phyloP scores from a whole-genome alignment of 805 yeast genomes.

The Metschnikowia santaceciliae region DNA sequence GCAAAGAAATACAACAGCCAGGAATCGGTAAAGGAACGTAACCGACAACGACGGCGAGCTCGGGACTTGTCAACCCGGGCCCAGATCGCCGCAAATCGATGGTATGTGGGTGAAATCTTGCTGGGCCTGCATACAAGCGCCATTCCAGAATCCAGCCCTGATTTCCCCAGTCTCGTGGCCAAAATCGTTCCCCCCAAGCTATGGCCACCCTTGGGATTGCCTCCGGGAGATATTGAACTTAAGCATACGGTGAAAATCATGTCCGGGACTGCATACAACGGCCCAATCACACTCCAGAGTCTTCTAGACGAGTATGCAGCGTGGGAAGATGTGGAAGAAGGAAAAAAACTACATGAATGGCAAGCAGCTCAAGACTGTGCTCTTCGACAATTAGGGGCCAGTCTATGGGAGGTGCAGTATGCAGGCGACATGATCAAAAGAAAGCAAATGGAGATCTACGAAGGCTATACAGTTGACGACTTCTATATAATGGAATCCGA shows the following conservation, averaged over 20 bases:
- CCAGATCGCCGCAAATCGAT: slow-evolving; percentile 15
- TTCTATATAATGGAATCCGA: background rate
- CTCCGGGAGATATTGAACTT: slow-evolving; percentile 7
- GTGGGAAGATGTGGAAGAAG: slow-evolving; percentile 3
- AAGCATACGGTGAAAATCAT: background rate
- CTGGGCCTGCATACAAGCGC: background rate
- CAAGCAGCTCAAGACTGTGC: slow-evolving; percentile 4
- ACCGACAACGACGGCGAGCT: slow-evolving; percentile 40
- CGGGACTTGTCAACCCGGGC: slow-evolving; percentile 43
- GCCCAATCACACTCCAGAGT: background rate
- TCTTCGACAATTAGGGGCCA: slow-evolving; percentile 3
- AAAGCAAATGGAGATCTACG: background rate
- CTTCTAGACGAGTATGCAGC: slow-evolving; percentile 1
- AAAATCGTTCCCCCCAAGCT: slow-evolving; percentile 1
- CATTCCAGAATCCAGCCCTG: background rate
- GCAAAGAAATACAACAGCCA: slow-evolving; percentile 39
- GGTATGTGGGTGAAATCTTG: slow-evolving; percentile 7
- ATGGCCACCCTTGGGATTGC: slow-evolving; percentile 9
- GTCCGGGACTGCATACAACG: background rate
- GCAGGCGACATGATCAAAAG: background rate
- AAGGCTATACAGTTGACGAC: background rate
- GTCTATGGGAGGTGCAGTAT: slow-evolving; percentile 3
- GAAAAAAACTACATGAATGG: slow-evolving; percentile 3
- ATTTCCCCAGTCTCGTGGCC: slow-evolving; percentile 8
- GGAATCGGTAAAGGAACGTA: slow-evolving; percentile 45